phyloP scores from a whole-genome alignment of 169 alveolate species.

The Pseudocohnilembus persalinus region DNA sequence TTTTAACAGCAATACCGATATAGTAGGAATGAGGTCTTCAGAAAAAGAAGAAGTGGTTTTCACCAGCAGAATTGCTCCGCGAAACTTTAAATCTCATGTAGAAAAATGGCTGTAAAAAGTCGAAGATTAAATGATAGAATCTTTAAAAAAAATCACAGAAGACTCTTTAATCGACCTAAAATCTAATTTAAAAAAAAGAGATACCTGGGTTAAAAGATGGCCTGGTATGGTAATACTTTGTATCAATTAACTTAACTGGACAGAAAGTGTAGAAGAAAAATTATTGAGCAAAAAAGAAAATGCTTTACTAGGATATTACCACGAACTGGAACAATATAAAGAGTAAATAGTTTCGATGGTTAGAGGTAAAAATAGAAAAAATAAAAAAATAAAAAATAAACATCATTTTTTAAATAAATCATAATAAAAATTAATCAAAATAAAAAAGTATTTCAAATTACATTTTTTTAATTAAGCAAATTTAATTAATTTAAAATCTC shows the following conservation, averaged over 20 bases:
- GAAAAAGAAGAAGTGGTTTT: slow-evolving; percentile 75
- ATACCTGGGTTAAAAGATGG: slow-evolving; percentile 78
- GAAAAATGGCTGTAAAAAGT: slow-evolving; percentile 84
- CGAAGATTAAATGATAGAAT: slow-evolving; percentile 75
- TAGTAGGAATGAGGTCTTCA: slow-evolving; percentile 61
- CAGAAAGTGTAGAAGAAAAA: slow-evolving; percentile 68
- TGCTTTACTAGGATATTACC: slow-evolving; percentile 56
- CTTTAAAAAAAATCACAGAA: slow-evolving; percentile 49
- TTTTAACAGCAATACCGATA: slow-evolving; percentile 56
- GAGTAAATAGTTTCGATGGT: slow-evolving; percentile 56
- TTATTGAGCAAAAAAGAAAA: slow-evolving; percentile 26
- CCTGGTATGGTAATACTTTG: slow-evolving; percentile 80
- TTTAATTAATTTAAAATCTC: too few relatives aligned
- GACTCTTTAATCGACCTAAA: slow-evolving; percentile 38
- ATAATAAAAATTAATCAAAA: too few relatives aligned
- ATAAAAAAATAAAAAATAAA: too few relatives aligned
- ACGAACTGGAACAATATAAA: slow-evolving; percentile 48
- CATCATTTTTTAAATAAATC: too few relatives aligned
- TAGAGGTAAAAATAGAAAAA: too few relatives aligned
- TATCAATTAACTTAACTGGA: slow-evolving; percentile 70
- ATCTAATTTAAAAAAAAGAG: slow-evolving; percentile 45
- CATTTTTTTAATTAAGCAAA: too few relatives aligned
- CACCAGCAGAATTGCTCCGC: slow-evolving; percentile 68
- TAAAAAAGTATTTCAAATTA: too few relatives aligned
- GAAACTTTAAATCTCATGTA: slow-evolving; percentile 72